Percentiles rank a stretch among this genome's conserved stretches.
Evolutionary conservation across 2,329 filamentous ascomycete genomes (phyloP).

Genomic region (Fusarium protoensiforme): DNA sequence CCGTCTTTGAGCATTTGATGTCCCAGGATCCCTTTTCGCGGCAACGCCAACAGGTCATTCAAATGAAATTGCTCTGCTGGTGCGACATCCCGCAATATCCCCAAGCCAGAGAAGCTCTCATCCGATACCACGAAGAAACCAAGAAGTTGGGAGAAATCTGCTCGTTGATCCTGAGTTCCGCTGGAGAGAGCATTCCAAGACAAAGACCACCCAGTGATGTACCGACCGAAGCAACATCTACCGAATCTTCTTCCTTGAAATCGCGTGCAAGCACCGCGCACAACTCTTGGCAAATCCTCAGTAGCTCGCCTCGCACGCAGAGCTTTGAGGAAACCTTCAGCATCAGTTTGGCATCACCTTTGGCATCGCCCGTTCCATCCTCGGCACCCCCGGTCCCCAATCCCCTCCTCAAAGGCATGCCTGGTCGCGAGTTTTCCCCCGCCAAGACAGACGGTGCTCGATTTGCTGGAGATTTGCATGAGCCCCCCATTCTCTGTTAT

Average conservation of each 20-base stretch:
- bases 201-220: neutral
- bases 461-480: constrained; percentile 47
- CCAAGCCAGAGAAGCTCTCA: constrained; percentile 42
- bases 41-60: constrained; percentile 38
- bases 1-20: constrained; percentile 49
- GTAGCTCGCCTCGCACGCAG: constrained; percentile 1
- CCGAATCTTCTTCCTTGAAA: constrained; percentile 15
- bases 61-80: constrained; percentile 47
- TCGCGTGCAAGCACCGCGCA: constrained; percentile 16
- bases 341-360: neutral
- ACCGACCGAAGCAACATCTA: neutral
- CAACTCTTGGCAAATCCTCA: constrained; percentile 5
- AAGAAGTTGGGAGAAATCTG: constrained; percentile 50
- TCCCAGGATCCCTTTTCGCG: constrained; percentile 31
- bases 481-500: constrained; percentile 46
- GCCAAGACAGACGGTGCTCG: constrained; percentile 52
- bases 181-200: constrained; percentile 12
- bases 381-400: constrained; percentile 31
- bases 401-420: constrained; percentile 58
- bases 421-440: constrained; percentile 52
- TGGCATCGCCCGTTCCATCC: neutral
- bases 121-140: constrained; percentile 47
- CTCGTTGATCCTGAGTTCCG: constrained; percentile 35
- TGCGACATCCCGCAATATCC: constrained; percentile 47
- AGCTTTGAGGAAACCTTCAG: constrained; percentile 19